Evolutionary conservation across 1,139 yeast genomes (phyloP).

Genomic region (Lodderomyces margitis): DNA sequence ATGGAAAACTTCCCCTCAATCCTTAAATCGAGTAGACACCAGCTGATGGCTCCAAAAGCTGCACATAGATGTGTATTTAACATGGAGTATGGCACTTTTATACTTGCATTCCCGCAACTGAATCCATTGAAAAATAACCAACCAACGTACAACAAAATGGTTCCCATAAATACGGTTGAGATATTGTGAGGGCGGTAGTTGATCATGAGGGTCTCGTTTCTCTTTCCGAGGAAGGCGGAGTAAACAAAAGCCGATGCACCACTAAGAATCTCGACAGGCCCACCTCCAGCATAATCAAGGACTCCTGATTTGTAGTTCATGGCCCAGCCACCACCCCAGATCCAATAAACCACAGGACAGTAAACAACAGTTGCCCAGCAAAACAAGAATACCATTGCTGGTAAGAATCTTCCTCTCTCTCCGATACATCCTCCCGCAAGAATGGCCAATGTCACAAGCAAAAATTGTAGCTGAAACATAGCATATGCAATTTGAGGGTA

Average conservation of each 20-base stretch:
- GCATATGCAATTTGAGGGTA: slow-evolving; percentile 88
- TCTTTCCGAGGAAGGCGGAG: slow-evolving; percentile 76
- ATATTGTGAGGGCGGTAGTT: slow-evolving; percentile 95
- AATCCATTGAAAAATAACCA: slow-evolving; percentile 92
- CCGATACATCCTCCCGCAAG: slow-evolving; percentile 88
- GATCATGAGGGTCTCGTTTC: slow-evolving; percentile 79
- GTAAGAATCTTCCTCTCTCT: slow-evolving; percentile 87
- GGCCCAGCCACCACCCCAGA: slow-evolving; percentile 98
- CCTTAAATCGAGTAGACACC: slow-evolving; percentile 89
- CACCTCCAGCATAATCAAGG: slow-evolving; percentile 96
- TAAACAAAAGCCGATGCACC: slow-evolving; percentile 91
- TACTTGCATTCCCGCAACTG: slow-evolving; percentile 62
- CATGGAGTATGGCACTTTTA: slow-evolving; percentile 77
- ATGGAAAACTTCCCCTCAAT: slow-evolving; percentile 90
- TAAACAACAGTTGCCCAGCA: slow-evolving; percentile 90
- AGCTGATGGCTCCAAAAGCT: slow-evolving; percentile 85
- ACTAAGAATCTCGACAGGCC: slow-evolving; percentile 90
- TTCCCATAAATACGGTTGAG: slow-evolving; percentile 78
- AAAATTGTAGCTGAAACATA: slow-evolving; percentile 85
- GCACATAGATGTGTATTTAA: slow-evolving; percentile 91
- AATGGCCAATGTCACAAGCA: slow-evolving; percentile 87
- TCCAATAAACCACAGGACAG: slow-evolving; percentile 93
- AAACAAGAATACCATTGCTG: slow-evolving; percentile 79
- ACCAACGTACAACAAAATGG: slow-evolving; percentile 62
- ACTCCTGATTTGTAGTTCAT: slow-evolving; percentile 72